Evolutionary conservation across 1,284 basidiomycete genomes (phyloP).

Genomic region (Ustilago crameri): DNA sequence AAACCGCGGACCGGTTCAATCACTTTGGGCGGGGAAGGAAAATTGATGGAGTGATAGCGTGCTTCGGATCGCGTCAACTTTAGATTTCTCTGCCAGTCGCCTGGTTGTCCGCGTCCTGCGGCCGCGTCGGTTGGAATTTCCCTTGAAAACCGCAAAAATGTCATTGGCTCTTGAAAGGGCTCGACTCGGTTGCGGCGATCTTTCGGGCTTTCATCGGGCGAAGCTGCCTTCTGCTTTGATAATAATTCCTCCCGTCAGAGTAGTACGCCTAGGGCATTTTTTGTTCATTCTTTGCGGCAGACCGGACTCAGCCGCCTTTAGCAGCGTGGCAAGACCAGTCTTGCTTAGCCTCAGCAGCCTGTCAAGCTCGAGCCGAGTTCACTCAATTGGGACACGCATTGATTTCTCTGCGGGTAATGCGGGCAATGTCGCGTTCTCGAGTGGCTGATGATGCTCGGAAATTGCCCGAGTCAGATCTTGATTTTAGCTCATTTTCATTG

Average conservation of each 20-base stretch:
- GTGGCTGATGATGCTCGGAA: slow-evolving; percentile 13
- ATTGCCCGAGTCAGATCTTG: slow-evolving; percentile 28
- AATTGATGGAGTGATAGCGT: slow-evolving; percentile 8
- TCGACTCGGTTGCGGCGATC: slow-evolving; percentile 13
- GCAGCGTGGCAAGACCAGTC: slow-evolving; percentile 2
- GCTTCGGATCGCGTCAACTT: slow-evolving; percentile 25
- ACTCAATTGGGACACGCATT: background rate
- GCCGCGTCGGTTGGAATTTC: background rate
- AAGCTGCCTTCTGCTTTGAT: slow-evolving; percentile 21
- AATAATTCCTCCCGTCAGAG: slow-evolving; percentile 11
- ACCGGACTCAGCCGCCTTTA: slow-evolving; percentile 4
- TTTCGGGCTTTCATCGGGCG: slow-evolving; percentile 13
- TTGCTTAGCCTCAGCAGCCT: slow-evolving; percentile 21
- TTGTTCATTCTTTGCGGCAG: background rate
- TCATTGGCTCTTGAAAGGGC: slow-evolving; percentile 12
- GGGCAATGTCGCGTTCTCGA: slow-evolving; percentile 4
- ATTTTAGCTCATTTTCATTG: slow-evolving; percentile 22
- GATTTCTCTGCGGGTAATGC: background rate
- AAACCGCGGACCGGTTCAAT: slow-evolving; percentile 10
- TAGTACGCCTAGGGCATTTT: background rate
- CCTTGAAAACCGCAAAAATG: background rate
- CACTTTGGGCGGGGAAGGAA: slow-evolving; percentile 1
- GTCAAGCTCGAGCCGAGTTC: background rate
- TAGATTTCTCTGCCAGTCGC: slow-evolving; percentile 11
- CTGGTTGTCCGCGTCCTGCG: slow-evolving; percentile 7